Conservation (phyloP, 495 filamentous ascomycete genomes). For the Aspergillus incahuasiensis region DNA sequence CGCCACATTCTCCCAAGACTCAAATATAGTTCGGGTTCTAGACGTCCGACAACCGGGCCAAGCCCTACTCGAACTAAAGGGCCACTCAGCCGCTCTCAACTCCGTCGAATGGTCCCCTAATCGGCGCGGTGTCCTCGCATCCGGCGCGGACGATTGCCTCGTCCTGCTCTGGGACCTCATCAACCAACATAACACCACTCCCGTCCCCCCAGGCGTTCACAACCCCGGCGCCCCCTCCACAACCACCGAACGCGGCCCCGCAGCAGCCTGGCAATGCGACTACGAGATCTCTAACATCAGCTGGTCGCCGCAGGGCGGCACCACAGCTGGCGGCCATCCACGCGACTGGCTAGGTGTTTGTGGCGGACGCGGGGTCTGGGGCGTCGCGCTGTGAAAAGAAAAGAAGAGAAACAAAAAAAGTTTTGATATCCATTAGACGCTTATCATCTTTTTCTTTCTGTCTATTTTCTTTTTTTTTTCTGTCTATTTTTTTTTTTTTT, state of each 20-base stretch:
- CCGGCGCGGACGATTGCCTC: slow-evolving; percentile 84
- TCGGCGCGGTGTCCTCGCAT: slow-evolving; percentile 81
- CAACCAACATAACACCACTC: slow-evolving; percentile 57
- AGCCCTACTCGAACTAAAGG: slow-evolving; percentile 87
- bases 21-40: slow-evolving; percentile 86
- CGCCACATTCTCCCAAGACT: slow-evolving; percentile 95
- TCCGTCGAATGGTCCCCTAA: slow-evolving; percentile 94
- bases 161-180: slow-evolving; percentile 94
- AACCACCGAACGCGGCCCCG: slow-evolving; percentile 56
- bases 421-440: slow-evolving; percentile 12
- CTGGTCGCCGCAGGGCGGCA: slow-evolving; percentile 79
- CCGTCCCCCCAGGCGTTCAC: slow-evolving; percentile 32
- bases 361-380: slow-evolving; percentile 88
- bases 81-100: slow-evolving; percentile 82
- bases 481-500: background rate
- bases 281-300: slow-evolving; percentile 94
- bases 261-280: slow-evolving; percentile 88
- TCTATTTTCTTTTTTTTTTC: background rate
- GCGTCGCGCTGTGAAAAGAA: slow-evolving; percentile 59
- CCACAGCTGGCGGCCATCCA: slow-evolving; percentile 57
- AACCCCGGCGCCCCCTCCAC: slow-evolving; percentile 34
- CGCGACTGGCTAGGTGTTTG: slow-evolving; percentile 94
- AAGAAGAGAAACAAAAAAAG: slow-evolving; percentile 15
- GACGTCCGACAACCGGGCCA: slow-evolving; percentile 96
- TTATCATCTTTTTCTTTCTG: background rate